These are phyloP conservation scores for Wickerhamomyces sp. DNA, from an alignment of 1,139 yeast species.

Conservation along the genomic window DNA sequence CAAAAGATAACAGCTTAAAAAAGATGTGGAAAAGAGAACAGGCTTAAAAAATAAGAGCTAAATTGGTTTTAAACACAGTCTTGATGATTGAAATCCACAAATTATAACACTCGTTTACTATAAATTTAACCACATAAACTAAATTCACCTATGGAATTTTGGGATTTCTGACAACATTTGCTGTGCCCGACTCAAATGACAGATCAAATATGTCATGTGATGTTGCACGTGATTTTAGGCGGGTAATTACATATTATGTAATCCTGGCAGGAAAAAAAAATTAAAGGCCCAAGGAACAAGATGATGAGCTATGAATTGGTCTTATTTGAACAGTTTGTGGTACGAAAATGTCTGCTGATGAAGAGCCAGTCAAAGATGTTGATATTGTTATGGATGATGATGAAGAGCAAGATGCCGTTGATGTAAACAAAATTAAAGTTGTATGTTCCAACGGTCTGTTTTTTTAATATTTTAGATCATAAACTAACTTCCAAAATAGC, in stretches of 20 bases:
- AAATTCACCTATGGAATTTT: too few relatives aligned
- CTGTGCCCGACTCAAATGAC: neutral
- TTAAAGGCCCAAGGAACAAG: neutral
- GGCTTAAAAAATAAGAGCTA: too few relatives aligned
- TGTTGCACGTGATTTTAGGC: neutral
- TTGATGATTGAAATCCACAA: too few relatives aligned
- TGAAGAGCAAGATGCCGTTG: slow-evolving; percentile 31
- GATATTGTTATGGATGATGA: slow-evolving; percentile 30
- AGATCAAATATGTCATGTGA: neutral
- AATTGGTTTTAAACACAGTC: too few relatives aligned
- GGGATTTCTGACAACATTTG: neutral
- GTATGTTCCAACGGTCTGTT: slow-evolving; percentile 9
- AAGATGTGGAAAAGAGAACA: too few relatives aligned
- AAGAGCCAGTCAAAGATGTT: slow-evolving; percentile 23
- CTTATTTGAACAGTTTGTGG: too few relatives aligned
- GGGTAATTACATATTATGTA: neutral
- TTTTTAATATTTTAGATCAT: neutral
- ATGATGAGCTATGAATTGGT: neutral
- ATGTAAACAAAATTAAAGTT: slow-evolving; percentile 35
- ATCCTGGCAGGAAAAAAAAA: neutral
- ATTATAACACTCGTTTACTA: too few relatives aligned
- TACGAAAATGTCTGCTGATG: slow-evolving; percentile 18
- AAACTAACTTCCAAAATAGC: slow-evolving; percentile 18
- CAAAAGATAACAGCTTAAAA: too few relatives aligned
- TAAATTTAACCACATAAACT: too few relatives aligned